Evolutionary conservation across 768 basidiomycete genomes (phyloP).

Genomic region (Austroboletus festivus): DNA sequence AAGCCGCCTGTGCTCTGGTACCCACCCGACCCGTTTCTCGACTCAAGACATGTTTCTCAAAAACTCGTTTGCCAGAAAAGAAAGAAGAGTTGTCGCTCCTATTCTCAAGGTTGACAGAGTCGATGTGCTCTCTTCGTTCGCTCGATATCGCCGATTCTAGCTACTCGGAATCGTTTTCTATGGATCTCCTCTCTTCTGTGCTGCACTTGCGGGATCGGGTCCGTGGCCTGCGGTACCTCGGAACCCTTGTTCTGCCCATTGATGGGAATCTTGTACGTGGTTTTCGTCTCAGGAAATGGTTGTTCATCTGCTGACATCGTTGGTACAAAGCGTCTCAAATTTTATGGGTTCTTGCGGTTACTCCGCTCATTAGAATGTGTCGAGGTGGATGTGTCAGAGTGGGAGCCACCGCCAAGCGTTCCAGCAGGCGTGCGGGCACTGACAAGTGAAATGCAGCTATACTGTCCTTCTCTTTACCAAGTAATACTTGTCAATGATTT

Average conservation of each 20-base stretch:
- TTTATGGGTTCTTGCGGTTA: slow-evolving; percentile 59
- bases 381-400: slow-evolving; percentile 64
- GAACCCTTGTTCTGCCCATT: slow-evolving; percentile 62
- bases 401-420: slow-evolving; percentile 56
- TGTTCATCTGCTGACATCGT: slow-evolving; percentile 1
- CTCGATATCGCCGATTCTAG: slow-evolving; percentile 62
- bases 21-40: slow-evolving; percentile 58
- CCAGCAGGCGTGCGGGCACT: slow-evolving; percentile 55
- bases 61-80: slow-evolving; percentile 46
- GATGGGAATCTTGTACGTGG: slow-evolving; percentile 31
- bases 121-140: slow-evolving; percentile 44
- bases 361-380: slow-evolving; percentile 49
- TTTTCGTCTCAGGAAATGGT: slow-evolving; percentile 14
- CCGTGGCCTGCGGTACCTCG: slow-evolving; percentile 52
- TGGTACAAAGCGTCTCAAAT: slow-evolving; percentile 49
- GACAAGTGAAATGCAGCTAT: slow-evolving; percentile 57
- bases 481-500: slow-evolving; percentile 65
- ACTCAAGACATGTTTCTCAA: slow-evolving; percentile 69
- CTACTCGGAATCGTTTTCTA: slow-evolving; percentile 52
- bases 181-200: slow-evolving; percentile 48
- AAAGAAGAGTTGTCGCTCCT: slow-evolving; percentile 49
- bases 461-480: slow-evolving; percentile 47
- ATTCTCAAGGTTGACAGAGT: slow-evolving; percentile 43
- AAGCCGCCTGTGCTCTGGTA: slow-evolving; percentile 55
- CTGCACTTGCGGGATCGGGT: slow-evolving; percentile 34